Evolutionary conservation across 345 rosid genomes (phyloP).

Genomic region (Brassica juncea): DNA sequence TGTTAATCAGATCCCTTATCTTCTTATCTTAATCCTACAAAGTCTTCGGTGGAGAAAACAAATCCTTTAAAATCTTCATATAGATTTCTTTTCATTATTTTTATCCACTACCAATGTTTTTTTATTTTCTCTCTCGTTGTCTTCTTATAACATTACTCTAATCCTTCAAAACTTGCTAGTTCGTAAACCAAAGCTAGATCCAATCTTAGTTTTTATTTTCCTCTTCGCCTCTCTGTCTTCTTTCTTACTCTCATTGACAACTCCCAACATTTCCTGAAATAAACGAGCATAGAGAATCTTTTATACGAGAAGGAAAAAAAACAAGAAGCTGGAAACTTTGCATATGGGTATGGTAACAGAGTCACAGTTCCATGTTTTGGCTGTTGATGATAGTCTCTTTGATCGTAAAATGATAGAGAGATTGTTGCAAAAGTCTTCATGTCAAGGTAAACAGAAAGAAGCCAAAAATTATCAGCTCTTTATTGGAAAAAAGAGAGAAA

Average conservation of each 20-base stretch:
- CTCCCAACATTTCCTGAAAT: constrained; percentile 19
- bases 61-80: constrained; percentile 32
- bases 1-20: constrained; percentile 16
- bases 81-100: constrained; percentile 35
- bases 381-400: constrained; percentile 83
- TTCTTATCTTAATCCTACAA: constrained; percentile 22
- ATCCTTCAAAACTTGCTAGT: constrained; percentile 22
- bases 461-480: not conserved
- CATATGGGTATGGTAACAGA: constrained; percentile 45
- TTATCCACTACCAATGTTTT: constrained; percentile 15
- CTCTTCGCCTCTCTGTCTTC: not conserved
- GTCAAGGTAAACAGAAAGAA: constrained; percentile 57
- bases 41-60: constrained; percentile 32
- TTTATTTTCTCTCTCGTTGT: constrained; percentile 16
- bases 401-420: constrained; percentile 86
- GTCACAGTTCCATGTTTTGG: constrained; percentile 82
- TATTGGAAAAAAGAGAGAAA: not conserved
- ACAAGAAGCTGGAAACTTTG: constrained; percentile 18
- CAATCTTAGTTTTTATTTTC: not conserved
- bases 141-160: not conserved
- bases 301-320: not conserved
- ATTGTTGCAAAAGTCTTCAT: constrained; percentile 83
- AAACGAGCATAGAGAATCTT: not conserved
- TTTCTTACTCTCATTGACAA: not conserved
- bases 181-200: constrained; percentile 28